A percentile compares a stretch with the other conserved stretches of the same genome.
phyloP scores from a whole-genome alignment of 202 grass and related monocot species.

The Bolboschoenoplectus hybrid region DNA sequence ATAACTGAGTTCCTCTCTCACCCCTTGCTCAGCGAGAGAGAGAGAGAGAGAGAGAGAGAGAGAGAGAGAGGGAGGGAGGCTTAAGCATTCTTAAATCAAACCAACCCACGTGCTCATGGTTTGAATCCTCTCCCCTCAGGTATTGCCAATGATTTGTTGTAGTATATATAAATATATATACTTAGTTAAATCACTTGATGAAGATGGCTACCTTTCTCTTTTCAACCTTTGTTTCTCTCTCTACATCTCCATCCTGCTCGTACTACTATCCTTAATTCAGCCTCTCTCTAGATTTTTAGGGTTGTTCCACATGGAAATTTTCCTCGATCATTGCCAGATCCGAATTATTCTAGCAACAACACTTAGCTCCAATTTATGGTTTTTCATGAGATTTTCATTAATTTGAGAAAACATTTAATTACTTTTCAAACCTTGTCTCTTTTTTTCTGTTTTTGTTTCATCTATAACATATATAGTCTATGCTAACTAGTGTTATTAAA shows the following conservation, averaged over 20 bases:
- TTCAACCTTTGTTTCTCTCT: slow-evolving; percentile 55
- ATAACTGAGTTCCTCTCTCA: slow-evolving; percentile 61
- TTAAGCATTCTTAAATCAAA: slow-evolving; percentile 42
- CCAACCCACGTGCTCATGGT: slow-evolving; percentile 43
- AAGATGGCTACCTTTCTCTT: slow-evolving; percentile 73
- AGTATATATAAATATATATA: slow-evolving; percentile 45
- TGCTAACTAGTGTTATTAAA: neutral
- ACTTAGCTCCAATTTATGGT: slow-evolving; percentile 11
- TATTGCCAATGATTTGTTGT: slow-evolving; percentile 45
- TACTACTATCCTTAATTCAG: slow-evolving; percentile 34
- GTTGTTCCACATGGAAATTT: slow-evolving; percentile 13
- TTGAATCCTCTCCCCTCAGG: slow-evolving; percentile 38
- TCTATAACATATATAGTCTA: neutral
- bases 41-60: slow-evolving; percentile 35
- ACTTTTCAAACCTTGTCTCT: slow-evolving; percentile 12
- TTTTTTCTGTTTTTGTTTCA: slow-evolving; percentile 14
- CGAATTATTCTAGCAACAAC: slow-evolving; percentile 24
- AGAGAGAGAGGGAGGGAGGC: slow-evolving; percentile 35
- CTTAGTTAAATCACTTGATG: slow-evolving; percentile 97
- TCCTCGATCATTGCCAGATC: slow-evolving; percentile 22
- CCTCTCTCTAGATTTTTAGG: slow-evolving; percentile 35
- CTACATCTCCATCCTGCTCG: slow-evolving; percentile 44
- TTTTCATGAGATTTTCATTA: neutral
- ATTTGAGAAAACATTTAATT: neutral
- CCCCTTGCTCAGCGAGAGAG: slow-evolving; percentile 37